Conservation (phyloP, 805 yeast genomes). For the Cyberlindnera lachancei region DNA sequence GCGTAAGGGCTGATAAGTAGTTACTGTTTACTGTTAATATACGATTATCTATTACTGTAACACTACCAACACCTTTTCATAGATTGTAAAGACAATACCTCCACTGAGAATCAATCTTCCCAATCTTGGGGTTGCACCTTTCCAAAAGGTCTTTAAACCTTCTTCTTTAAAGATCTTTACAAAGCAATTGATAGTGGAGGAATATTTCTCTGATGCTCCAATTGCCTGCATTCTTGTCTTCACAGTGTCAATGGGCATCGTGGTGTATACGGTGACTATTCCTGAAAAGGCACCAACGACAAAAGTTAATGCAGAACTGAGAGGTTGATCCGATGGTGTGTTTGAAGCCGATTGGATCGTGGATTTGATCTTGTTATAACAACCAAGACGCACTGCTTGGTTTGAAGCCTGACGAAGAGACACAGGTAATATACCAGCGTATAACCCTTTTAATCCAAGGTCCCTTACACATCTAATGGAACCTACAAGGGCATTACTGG, state of each 20-base stretch:
- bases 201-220: constrained; percentile 63
- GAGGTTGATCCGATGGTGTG: constrained; percentile 62
- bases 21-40: too few species aligned
- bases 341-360: constrained; percentile 64
- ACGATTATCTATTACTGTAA: constrained; percentile 14
- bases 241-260: constrained; percentile 94
- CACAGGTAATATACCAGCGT: constrained; percentile 87
- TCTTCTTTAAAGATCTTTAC: constrained; percentile 73
- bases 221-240: constrained; percentile 96
- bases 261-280: constrained; percentile 78
- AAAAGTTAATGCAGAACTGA: constrained; percentile 75
- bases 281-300: constrained; percentile 89
- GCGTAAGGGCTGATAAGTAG: too few species aligned
- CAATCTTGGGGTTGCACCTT: constrained; percentile 94
- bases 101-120: constrained; percentile 92
- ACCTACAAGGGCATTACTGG: constrained; percentile 39
- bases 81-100: constrained; percentile 94
- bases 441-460: constrained; percentile 75
- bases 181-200: constrained; percentile 78
- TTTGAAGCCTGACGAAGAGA: constrained; percentile 94
- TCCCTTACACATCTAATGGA: constrained; percentile 61
- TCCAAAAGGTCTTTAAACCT: constrained; percentile 90
- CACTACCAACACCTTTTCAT: constrained; percentile 72
- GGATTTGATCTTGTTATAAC: constrained; percentile 82
- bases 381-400: constrained; percentile 89